phyloP scores from a whole-genome alignment of 2,329 filamentous ascomycete species.

The Hypocreales sp. region DNA sequence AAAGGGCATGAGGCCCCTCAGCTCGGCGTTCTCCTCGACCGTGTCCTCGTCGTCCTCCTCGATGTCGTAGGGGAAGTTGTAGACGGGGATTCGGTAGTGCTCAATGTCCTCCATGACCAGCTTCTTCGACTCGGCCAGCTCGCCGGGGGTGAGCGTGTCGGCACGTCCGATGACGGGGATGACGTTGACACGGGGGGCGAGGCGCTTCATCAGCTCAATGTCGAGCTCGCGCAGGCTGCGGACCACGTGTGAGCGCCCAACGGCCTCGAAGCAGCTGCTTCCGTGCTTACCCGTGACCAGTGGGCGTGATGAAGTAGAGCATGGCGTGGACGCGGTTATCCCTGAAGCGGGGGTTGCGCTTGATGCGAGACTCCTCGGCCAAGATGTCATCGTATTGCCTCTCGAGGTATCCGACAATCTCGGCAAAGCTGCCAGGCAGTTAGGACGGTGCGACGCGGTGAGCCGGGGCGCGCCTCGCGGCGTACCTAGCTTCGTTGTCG shows the following conservation, averaged over 20 bases:
- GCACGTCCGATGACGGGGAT: conserved; percentile 98
- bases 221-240: conserved; percentile 88
- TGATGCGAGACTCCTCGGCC: conserved; percentile 98
- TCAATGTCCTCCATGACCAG: conserved; percentile 99
- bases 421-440: conserved; percentile 59
- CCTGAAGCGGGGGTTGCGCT: conserved; percentile 99
- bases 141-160: conserved; percentile 88
- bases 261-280: neutral
- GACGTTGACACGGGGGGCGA: conserved; percentile 95
- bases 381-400: conserved; percentile 99
- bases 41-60: conserved; percentile 99
- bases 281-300: conserved; percentile 68
- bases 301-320: conserved; percentile 98
- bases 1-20: conserved; percentile 95
- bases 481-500: conserved; percentile 92
- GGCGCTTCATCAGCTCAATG: conserved; percentile 98
- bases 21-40: conserved; percentile 96
- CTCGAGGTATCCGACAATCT: conserved; percentile 97
- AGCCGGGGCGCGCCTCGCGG: neutral
- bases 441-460: neutral
- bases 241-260: conserved; percentile 1
- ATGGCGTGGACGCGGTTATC: conserved; percentile 98
- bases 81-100: conserved; percentile 97
- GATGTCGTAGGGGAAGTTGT: conserved; percentile 99
- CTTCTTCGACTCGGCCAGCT: conserved; percentile 98